These are phyloP conservation scores for Silybum marianum DNA, from an alignment of 129 eudicot genomes.

Conservation along the genomic window DNA sequence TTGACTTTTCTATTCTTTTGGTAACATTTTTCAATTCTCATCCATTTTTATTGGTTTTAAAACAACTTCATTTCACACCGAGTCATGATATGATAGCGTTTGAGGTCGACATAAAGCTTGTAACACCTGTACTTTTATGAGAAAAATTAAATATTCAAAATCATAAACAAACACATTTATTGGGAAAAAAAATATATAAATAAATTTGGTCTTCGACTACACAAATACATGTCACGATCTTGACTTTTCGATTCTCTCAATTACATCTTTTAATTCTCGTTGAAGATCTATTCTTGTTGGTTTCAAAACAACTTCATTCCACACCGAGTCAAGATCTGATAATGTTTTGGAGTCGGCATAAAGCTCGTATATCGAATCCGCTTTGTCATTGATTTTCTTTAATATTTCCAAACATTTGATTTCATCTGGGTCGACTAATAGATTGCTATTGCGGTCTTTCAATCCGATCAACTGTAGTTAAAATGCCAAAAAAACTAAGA, in stretches of 20 bases:
- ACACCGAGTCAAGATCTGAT: slow-evolving; percentile 52
- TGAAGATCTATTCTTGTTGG: slow-evolving; percentile 61
- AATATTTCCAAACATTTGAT: slow-evolving; percentile 55
- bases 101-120: slow-evolving; percentile 58
- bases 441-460: slow-evolving; percentile 67
- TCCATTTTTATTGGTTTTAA: slow-evolving; percentile 51
- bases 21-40: slow-evolving; percentile 54
- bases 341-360: slow-evolving; percentile 42
- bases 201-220: background rate
- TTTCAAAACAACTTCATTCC: slow-evolving; percentile 63
- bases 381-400: slow-evolving; percentile 65
- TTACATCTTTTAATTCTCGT: slow-evolving; percentile 52
- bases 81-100: slow-evolving; percentile 39
- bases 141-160: background rate
- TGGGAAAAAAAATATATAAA: background rate
- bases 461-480: slow-evolving; percentile 71
- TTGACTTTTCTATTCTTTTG: slow-evolving; percentile 49
- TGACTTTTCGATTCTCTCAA: slow-evolving; percentile 54
- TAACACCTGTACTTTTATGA: background rate
- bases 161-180: background rate
- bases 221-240: background rate
- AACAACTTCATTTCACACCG: slow-evolving; percentile 75
- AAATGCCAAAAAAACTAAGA: background rate
- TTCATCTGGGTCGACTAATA: slow-evolving; percentile 61
- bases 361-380: slow-evolving; percentile 79